phyloP scores from a whole-genome alignment of 163 green algal species.

The Trebouxia gelatinosa region DNA sequence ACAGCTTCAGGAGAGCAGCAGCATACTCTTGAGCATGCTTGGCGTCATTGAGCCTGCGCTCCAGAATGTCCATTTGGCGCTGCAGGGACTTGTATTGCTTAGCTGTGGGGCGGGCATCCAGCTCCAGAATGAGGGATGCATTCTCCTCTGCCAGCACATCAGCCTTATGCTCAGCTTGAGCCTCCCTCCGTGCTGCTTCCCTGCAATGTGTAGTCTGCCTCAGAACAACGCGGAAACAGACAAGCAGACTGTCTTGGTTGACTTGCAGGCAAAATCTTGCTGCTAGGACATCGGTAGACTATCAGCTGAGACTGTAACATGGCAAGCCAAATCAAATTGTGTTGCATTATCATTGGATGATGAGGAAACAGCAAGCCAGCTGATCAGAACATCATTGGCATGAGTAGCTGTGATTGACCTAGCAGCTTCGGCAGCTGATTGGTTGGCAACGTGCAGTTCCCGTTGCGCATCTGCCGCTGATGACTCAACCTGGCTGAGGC shows the following conservation, averaged over 20 bases:
- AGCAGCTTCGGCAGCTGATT: conserved; percentile 28
- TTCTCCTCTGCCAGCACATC: conserved; percentile 62
- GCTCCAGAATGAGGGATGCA: conserved; percentile 57
- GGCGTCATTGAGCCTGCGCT: conserved; percentile 43
- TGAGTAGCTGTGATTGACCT: too few relatives aligned
- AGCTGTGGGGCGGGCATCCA: conserved; percentile 59
- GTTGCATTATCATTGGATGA: too few relatives aligned
- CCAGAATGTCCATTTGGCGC: conserved; percentile 64
- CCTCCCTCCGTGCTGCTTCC: conserved; percentile 43
- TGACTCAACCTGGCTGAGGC: neutral
- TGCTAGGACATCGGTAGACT: too few relatives aligned
- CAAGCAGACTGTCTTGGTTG: too few relatives aligned
- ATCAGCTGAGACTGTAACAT: too few relatives aligned
- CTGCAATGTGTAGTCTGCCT: too few relatives aligned
- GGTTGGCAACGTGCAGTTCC: conserved; percentile 6
- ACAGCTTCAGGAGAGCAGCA: too few relatives aligned
- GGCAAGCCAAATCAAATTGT: too few relatives aligned
- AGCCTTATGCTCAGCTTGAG: conserved; percentile 46
- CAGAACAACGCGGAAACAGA: too few relatives aligned
- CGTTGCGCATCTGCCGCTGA: conserved; percentile 28
- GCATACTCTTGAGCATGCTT: conserved; percentile 2
- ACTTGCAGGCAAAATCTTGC: too few relatives aligned
- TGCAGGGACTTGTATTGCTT: conserved; percentile 55
- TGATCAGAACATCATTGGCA: too few relatives aligned
- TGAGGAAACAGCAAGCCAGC: too few relatives aligned